Conservation (phyloP, 2,329 filamentous ascomycete species). For the Phyllosticta citriasiana region DNA sequence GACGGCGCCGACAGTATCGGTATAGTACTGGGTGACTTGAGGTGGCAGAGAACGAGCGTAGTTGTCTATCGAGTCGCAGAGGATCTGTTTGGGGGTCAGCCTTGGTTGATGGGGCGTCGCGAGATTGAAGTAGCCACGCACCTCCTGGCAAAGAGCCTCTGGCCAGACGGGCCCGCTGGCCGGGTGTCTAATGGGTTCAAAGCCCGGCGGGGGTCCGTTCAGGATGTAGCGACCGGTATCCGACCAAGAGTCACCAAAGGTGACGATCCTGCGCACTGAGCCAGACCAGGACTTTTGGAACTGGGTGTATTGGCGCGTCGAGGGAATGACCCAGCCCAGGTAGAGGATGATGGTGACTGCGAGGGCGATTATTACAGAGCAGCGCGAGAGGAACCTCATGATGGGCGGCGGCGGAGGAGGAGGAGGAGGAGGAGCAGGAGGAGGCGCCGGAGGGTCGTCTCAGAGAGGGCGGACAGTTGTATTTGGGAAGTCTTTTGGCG, state of each 20-base stretch:
- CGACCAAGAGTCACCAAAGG: conserved; percentile 31
- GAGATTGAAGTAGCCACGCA: conserved; percentile 9
- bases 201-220: conserved; percentile 20
- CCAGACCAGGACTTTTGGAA: conserved; percentile 16
- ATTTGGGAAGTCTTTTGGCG: conserved; percentile 1
- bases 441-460: neutral
- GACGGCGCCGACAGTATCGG: conserved; percentile 8
- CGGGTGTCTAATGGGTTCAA: conserved; percentile 18
- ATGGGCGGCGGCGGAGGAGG: conserved; percentile 1
- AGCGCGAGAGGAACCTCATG: conserved; percentile 25
- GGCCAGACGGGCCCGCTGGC: conserved; percentile 27
- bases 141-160: conserved; percentile 28
- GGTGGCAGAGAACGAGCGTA: conserved; percentile 10
- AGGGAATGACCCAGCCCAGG: conserved; percentile 21
- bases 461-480: neutral
- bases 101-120: neutral
- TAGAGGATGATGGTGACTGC: conserved; percentile 21
- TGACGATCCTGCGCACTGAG: conserved; percentile 22
- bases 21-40: conserved; percentile 10
- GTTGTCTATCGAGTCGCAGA: conserved; percentile 11
- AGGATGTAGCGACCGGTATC: conserved; percentile 27
- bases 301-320: conserved; percentile 18
- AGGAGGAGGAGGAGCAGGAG: neutral
- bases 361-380: conserved; percentile 20
- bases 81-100: conserved; percentile 17